A percentile compares a stretch with the other conserved stretches of the same genome.
Conservation (phyloP, 345 rosid species). For the Nephelium lappaceum region DNA sequence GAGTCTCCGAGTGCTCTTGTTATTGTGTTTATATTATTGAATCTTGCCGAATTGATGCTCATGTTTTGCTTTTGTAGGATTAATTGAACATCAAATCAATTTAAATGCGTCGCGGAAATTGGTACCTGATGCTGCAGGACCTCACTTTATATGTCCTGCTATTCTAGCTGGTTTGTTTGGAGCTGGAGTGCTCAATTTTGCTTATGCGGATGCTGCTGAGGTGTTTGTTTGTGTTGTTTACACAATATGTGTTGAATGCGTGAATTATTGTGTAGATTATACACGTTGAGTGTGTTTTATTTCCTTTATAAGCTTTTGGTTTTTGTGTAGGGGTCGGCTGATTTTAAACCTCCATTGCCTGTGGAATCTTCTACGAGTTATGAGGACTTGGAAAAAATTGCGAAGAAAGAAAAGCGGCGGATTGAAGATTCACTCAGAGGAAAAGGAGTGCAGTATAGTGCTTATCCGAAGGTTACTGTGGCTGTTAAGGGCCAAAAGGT, state of each 20-base stretch:
- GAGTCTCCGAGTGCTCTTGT: no score
- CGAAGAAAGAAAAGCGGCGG: slow-evolving; percentile 69
- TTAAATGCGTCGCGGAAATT: slow-evolving; percentile 17
- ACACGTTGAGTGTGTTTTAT: neutral
- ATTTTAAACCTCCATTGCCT: slow-evolving; percentile 41
- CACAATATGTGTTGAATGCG: neutral
- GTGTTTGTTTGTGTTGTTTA: slow-evolving; percentile 29
- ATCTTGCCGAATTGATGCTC: neutral
- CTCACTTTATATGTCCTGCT: slow-evolving; percentile 39
- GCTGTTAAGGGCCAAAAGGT: slow-evolving; percentile 96
- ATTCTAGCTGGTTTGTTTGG: slow-evolving; percentile 59
- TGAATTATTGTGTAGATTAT: neutral
- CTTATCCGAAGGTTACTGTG: slow-evolving; percentile 70
- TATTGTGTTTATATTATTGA: neutral
- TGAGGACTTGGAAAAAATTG: slow-evolving; percentile 58
- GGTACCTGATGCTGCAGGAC: slow-evolving; percentile 16
- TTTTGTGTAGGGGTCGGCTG: slow-evolving; percentile 46
- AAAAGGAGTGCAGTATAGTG: slow-evolving; percentile 59
- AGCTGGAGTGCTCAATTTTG: slow-evolving; percentile 49
- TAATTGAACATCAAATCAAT: slow-evolving; percentile 20
- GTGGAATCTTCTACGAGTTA: slow-evolving; percentile 52
- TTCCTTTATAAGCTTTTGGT: slow-evolving; percentile 5
- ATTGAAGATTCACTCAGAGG: slow-evolving; percentile 58
- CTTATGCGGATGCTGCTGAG: slow-evolving; percentile 75
- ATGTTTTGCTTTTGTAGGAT: slow-evolving; percentile 33